Conservation (phyloP, 176 grass and related monocot species). For the Triticum timopheevii region DNA sequence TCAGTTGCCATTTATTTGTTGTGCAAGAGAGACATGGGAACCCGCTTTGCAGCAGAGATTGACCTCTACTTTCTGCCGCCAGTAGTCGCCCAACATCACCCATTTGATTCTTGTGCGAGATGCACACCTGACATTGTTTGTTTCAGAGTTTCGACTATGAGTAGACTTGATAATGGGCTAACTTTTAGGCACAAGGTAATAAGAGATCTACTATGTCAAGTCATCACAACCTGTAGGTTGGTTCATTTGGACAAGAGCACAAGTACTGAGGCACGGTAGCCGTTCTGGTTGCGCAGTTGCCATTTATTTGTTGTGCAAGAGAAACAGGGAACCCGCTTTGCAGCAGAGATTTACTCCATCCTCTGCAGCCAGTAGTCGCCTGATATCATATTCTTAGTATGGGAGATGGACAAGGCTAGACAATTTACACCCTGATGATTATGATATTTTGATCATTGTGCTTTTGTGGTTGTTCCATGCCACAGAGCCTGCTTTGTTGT, state of each 20-base stretch:
- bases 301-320: conserved; percentile 38
- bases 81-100: conserved; percentile 28
- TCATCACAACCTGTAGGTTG: neutral
- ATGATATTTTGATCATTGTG: neutral
- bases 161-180: no score
- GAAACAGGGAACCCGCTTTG: conserved; percentile 44
- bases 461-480: neutral
- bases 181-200: no score
- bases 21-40: conserved; percentile 40
- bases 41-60: conserved; percentile 43
- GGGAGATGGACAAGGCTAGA: neutral
- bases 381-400: neutral
- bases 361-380: conserved; percentile 44
- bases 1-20: conserved; percentile 28
- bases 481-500: neutral
- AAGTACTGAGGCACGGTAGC: conserved; percentile 44
- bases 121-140: conserved; percentile 1
- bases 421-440: neutral
- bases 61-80: conserved; percentile 31
- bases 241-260: conserved; percentile 10
- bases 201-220: no score
- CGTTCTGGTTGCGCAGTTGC: conserved; percentile 18
- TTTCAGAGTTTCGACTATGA: no score
- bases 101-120: neutral
- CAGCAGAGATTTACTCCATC: conserved; percentile 18